Evolutionary conservation across 768 basidiomycete genomes (phyloP).

Genomic region (Mycena sanguinolenta): DNA sequence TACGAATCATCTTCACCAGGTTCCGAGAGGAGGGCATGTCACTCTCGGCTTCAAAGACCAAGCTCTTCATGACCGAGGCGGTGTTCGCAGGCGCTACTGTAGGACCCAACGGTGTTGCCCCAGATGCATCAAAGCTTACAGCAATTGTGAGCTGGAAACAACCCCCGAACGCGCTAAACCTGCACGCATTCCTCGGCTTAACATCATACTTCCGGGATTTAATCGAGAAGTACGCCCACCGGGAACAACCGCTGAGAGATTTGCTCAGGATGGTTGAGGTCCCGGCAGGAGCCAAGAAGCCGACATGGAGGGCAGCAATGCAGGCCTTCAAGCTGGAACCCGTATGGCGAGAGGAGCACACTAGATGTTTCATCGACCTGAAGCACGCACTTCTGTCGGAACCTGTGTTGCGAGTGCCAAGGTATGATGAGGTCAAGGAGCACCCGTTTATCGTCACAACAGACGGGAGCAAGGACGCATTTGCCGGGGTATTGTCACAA

Average conservation of each 20-base stretch:
- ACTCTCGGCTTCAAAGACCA: conserved; percentile 50
- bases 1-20: conserved; percentile 44
- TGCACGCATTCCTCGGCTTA: conserved; percentile 51
- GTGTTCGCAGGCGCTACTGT: conserved; percentile 51
- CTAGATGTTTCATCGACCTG: conserved; percentile 40
- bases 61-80: conserved; percentile 50
- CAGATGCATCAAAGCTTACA: conserved; percentile 52
- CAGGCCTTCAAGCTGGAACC: conserved; percentile 23
- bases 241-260: conserved; percentile 48
- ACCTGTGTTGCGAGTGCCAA: conserved; percentile 25
- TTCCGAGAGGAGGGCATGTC: conserved; percentile 47
- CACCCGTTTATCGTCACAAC: conserved; percentile 6
- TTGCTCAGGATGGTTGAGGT: conserved; percentile 40
- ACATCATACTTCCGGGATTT: conserved; percentile 50
- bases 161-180: conserved; percentile 45
- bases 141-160: conserved; percentile 51
- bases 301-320: conserved; percentile 44
- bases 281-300: conserved; percentile 32
- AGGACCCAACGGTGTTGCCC: conserved; percentile 48
- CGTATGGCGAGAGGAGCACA: conserved; percentile 37
- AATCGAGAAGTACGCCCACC: conserved; percentile 48
- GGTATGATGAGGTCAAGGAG: conserved; percentile 37
- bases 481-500: background rate
- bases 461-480: background rate
- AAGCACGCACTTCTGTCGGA: conserved; percentile 38